phyloP scores from a whole-genome alignment of 1,284 basidiomycete genomes.

The Tetrapyrgos nigripes region DNA sequence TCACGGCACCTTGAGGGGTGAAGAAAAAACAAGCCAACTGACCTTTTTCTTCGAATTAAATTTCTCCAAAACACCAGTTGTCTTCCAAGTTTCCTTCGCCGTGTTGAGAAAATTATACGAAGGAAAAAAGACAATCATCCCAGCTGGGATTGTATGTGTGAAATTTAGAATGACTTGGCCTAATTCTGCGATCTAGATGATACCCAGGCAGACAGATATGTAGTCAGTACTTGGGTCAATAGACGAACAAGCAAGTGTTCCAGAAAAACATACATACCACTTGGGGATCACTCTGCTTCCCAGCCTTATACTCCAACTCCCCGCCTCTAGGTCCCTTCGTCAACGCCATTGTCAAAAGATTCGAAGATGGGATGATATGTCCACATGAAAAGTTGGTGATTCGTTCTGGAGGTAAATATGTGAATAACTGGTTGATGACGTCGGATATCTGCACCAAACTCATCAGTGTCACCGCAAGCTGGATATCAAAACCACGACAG shows the following conservation, averaged over 20 bases:
- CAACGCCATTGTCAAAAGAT: constrained; percentile 83
- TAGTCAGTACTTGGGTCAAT: too few relatives aligned
- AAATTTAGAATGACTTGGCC: constrained; percentile 87
- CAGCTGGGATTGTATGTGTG: constrained; percentile 80
- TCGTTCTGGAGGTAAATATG: constrained; percentile 63
- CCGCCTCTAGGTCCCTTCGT: constrained; percentile 79
- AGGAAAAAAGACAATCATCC: constrained; percentile 94
- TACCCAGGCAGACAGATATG: neutral
- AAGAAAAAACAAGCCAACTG: constrained; percentile 38
- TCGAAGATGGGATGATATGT: constrained; percentile 88
- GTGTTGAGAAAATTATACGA: constrained; percentile 87
- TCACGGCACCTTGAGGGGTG: too few relatives aligned
- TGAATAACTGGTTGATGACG: constrained; percentile 85
- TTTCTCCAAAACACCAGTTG: constrained; percentile 65
- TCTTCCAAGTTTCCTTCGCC: constrained; percentile 73
- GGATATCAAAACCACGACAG: neutral
- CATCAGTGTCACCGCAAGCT: neutral
- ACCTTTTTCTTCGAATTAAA: constrained; percentile 78
- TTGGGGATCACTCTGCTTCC: constrained; percentile 71
- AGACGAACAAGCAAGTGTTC: neutral
- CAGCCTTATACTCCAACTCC: constrained; percentile 86
- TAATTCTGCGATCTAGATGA: constrained; percentile 78
- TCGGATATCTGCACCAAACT: constrained; percentile 77
- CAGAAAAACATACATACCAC: constrained; percentile 55
- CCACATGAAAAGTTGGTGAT: constrained; percentile 89